Percentiles rank a stretch among this genome's conserved stretches.
Evolutionary conservation across 139 green algal genomes (phyloP).

Genomic region (Yamagishiella unicocca): DNA sequence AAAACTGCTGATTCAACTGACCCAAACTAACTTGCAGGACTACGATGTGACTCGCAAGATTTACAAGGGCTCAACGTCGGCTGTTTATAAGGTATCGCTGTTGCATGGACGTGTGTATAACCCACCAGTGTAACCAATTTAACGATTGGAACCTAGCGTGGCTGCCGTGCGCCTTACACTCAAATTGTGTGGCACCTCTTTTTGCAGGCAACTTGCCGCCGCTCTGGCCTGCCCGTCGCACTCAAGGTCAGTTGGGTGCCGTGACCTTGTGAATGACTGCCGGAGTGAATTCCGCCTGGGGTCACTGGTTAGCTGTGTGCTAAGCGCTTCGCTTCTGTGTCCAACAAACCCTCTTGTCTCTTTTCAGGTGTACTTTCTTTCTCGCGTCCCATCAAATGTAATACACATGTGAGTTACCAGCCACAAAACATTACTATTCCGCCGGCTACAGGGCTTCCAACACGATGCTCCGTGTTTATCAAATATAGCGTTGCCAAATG

Average conservation of each 20-base stretch:
- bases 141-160: no score
- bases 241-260: constrained; percentile 25
- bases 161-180: no score
- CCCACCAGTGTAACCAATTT: no score
- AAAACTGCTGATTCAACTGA: no score
- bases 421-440: no score
- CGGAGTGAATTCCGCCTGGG: not conserved
- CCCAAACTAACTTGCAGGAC: not conserved
- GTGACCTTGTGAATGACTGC: not conserved
- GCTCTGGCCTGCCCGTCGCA: constrained; percentile 23
- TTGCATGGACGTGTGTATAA: no score
- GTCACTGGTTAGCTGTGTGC: not conserved
- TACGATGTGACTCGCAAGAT: not conserved
- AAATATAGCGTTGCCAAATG: no score
- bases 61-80: constrained; percentile 30
- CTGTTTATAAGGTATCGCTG: constrained; percentile 14
- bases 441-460: no score
- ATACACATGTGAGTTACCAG: constrained; percentile 47
- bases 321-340: no score
- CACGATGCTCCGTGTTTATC: no score
- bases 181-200: no score
- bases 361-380: constrained; percentile 31
- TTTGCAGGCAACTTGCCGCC: constrained; percentile 4
- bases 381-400: not conserved
- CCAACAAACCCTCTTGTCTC: not conserved